Base-by-base conservation (phyloP, 768 basidiomycete genomes). In the Epithele typhae region DNA sequence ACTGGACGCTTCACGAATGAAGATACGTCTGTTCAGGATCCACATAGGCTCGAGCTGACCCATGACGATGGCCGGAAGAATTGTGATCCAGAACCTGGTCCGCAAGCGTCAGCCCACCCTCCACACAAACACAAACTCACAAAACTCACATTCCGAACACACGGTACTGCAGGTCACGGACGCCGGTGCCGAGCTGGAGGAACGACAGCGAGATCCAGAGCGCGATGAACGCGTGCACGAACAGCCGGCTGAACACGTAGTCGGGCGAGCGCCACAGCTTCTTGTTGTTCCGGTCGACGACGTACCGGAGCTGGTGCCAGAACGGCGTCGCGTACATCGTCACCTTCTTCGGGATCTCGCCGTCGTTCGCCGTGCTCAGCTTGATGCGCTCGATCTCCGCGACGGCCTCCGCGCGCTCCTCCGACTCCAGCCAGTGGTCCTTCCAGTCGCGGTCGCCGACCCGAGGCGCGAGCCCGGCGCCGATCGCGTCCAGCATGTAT, bases 401-500 rank as follows among this genome's bases (percentile, higher is more conserved):
- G 51, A 66, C 64, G 53, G 70, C 65, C 7, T 61, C 54, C 25
- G 49, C 59, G 45, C 54, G 68, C 64, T 93, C 85, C 0, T 78
- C 70, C 4, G 85, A 90, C 30, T 85, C 79, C 15, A 78, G 64
- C 92, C 92, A 95, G 40, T 91, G 71, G 51, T 89, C 81, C 45
- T 82, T 81, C 92, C 92, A 95, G 58, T 95, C 92, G 25, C 81
- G 78, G 45, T 84, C 75, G 1, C 87, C 87, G 30, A 90, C 74
- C 39, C 81, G 74, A 0, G 84, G 76, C 10, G 82, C 73, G 37
- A 87, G 75, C 40, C 89, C 89, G 45, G 90, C 88, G 51, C 92
- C 91, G 49, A 92, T 92, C n/a, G 83, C 87, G 45, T 87, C 84
- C 3, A 92, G 73, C 81, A 87, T 84, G 56, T 78, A 88, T 63